Evolutionary conservation across 2,329 filamentous ascomycete species (phyloP).

Genomic region (Colletotrichum tropicale): DNA sequence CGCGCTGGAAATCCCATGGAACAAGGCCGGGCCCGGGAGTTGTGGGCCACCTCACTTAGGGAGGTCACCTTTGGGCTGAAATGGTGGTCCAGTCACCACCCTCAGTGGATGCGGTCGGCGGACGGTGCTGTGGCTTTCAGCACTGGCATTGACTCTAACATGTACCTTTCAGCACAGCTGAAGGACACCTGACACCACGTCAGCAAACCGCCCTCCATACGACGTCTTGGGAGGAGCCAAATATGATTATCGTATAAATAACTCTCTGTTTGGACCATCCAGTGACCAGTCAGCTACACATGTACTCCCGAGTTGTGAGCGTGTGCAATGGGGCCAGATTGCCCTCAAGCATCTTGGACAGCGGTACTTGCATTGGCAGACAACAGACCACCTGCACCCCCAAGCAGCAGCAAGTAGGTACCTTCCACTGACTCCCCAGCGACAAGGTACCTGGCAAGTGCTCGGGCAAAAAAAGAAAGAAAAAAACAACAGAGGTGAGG

Average conservation of each 20-base stretch:
- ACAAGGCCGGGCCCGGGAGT: constrained; percentile 4
- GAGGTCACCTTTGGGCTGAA: not conserved
- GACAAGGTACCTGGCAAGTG: not conserved
- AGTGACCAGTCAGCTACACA: not conserved
- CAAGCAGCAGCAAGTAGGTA: not conserved
- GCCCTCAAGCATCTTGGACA: not conserved
- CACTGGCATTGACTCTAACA: not conserved
- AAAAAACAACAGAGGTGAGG: not conserved
- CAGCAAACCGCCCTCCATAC: not conserved
- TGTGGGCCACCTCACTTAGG: not conserved
- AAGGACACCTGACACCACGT: not conserved
- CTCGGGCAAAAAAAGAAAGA: constrained; percentile 2
- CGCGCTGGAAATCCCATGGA: not conserved
- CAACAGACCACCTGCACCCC: not conserved
- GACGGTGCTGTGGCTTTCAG: not conserved
- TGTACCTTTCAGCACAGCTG: not conserved
- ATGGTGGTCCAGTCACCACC: not conserved
- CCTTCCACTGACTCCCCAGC: not conserved
- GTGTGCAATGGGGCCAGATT: not conserved
- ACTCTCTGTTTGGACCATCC: not conserved
- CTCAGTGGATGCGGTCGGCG: not conserved
- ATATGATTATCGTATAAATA: not conserved
- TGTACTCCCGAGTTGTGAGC: not conserved
- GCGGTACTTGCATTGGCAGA: not conserved
- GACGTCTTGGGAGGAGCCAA: not conserved